Evolutionary conservation across 2,329 filamentous ascomycete genomes (phyloP), one percentile per base, ranked within the genome.

Genomic region (Proliferodiscus dingleyae): DNA sequence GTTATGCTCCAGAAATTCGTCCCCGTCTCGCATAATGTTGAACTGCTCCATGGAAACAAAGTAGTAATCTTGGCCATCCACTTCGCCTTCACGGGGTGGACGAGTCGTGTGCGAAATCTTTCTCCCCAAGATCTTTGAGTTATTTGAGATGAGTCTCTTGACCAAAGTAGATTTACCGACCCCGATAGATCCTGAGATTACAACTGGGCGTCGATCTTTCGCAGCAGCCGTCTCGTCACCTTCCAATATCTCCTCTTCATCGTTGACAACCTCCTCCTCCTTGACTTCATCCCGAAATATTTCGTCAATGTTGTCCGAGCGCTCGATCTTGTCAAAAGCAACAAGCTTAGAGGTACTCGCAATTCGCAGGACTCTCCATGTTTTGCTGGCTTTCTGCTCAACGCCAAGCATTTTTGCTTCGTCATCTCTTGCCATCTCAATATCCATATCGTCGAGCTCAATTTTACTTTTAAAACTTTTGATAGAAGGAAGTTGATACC

Each of bases 301-400:
- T 26, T 70, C 60, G 43, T 74, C 73, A 24, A 84, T 74, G 50
- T 88, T 87, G 61, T 85, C 86, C 32, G 86, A 83, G 54, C 89
- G 83, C 45, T 95, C 89, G 38, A 95, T 86, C 65, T 85, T 88
- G 65, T 97, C 90, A 64, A 97, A 93, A 16, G 81, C 71, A 36
- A 80, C 77, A 54, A 97, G 75, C 57, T 85, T 85, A 46, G 75
- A 81, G 53, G 80, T 81, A 45, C 85, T 82, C 8, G 89, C 86
- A 53, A 95, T 78, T 42, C 93, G 81, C 52, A 98, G 71, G 4
- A 89, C 87, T 56, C 90, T 80, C 93, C 93, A 98, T 46, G 82
- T 85, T 65, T 94, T 91, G 70, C 89, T 95, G 16, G 84, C 81
- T 64, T 94, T 95, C 45, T 82, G 77, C 53, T 87, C 85, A 6